phyloP scores from a whole-genome alignment of 1,284 basidiomycete genomes.

The Naganishia sp. region DNA sequence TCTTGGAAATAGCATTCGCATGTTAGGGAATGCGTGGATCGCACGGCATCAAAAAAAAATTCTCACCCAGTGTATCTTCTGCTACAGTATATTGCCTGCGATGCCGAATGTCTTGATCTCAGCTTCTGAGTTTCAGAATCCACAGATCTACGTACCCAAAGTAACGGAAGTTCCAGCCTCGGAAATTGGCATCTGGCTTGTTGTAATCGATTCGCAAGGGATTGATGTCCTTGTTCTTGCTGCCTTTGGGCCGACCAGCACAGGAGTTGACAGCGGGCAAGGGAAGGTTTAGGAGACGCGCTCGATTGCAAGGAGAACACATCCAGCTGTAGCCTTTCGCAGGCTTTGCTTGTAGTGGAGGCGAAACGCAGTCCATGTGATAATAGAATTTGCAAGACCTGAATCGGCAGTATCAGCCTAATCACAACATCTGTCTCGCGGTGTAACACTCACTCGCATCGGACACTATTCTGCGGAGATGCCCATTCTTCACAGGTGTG shows the following conservation, averaged over 20 bases:
- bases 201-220: constrained; percentile 56
- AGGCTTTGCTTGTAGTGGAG: constrained; percentile 91
- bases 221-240: constrained; percentile 69
- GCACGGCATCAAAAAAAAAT: constrained; percentile 1
- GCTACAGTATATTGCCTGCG: constrained; percentile 81
- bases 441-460: constrained; percentile 66
- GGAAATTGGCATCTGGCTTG: constrained; percentile 71
- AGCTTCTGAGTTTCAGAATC: neutral
- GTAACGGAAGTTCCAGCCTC: constrained; percentile 89
- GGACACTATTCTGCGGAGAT: constrained; percentile 78
- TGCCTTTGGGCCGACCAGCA: constrained; percentile 65
- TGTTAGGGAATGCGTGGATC: constrained; percentile 31
- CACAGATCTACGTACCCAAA: constrained; percentile 70
- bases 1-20: constrained; percentile 57
- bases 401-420: neutral
- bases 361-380: constrained; percentile 92
- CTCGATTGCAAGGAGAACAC: constrained; percentile 85
- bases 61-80: constrained; percentile 77
- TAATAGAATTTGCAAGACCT: constrained; percentile 85
- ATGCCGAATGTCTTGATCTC: neutral
- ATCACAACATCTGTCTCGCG: neutral
- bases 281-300: constrained; percentile 20
- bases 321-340: constrained; percentile 98
- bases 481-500: constrained; percentile 80
- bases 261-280: constrained; percentile 23